These are phyloP conservation scores for Citeromyces siamensis DNA, from an alignment of 1,139 yeast species.

Conservation along the genomic window DNA sequence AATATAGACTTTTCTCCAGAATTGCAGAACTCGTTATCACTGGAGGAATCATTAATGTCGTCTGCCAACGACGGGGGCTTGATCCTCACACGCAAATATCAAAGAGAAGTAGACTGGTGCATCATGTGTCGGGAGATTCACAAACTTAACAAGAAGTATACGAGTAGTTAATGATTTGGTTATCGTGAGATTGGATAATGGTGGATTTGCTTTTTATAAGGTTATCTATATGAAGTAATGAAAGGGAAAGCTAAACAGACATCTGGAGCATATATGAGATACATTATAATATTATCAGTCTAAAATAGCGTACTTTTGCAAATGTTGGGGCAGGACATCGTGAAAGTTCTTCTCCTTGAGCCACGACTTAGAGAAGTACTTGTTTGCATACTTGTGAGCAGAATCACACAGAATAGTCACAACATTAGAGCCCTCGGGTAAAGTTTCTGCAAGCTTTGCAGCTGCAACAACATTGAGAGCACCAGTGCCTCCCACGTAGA, in stretches of 20 bases:
- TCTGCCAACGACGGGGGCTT: not conserved
- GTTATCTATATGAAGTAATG: too few species aligned
- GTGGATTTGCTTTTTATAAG: not conserved
- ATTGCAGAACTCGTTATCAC: not conserved
- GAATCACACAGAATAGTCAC: slow-evolving; percentile 83
- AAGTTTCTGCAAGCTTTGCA: slow-evolving; percentile 50
- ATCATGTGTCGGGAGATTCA: slow-evolving; percentile 80
- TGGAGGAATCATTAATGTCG: not conserved
- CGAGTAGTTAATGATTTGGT: not conserved
- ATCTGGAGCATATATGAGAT: too few species aligned
- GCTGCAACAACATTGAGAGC: slow-evolving; percentile 83
- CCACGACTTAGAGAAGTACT: slow-evolving; percentile 72
- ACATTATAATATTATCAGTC: slow-evolving; percentile 4
- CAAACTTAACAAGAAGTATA: slow-evolving; percentile 54
- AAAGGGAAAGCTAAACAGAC: too few species aligned
- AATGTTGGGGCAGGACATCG: slow-evolving; percentile 54
- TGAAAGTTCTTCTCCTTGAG: slow-evolving; percentile 55
- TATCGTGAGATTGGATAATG: not conserved
- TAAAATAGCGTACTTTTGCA: slow-evolving; percentile 48
- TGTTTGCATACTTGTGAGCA: slow-evolving; percentile 77
- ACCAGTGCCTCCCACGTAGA: slow-evolving; percentile 83
- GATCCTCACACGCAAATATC: slow-evolving; percentile 18
- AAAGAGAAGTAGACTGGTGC: slow-evolving; percentile 82
- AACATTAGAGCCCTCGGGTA: slow-evolving; percentile 74
- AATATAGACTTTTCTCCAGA: not conserved